Percentiles rank a stretch among this genome's conserved stretches.
Evolutionary conservation across 345 rosid genomes (phyloP).

Genomic region (Salix exigua): DNA sequence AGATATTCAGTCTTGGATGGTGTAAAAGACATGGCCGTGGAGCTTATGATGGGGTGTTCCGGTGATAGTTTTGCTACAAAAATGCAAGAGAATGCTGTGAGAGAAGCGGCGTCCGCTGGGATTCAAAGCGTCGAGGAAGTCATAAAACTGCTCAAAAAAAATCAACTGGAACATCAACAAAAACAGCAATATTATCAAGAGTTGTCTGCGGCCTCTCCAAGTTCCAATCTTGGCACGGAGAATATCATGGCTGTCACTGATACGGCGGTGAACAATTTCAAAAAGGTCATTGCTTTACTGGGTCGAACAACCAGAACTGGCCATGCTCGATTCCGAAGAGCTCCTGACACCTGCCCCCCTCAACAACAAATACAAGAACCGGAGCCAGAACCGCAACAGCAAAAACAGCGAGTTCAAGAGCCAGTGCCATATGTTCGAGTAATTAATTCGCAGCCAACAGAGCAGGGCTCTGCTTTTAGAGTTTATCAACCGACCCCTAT

Average conservation of each 20-base stretch:
- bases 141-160: slow-evolving; percentile 46
- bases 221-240: slow-evolving; percentile 15
- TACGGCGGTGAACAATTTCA: slow-evolving; percentile 68
- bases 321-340: slow-evolving; percentile 85
- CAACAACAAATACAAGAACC: slow-evolving; percentile 15
- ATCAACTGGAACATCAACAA: slow-evolving; percentile 27
- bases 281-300: slow-evolving; percentile 65
- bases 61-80: slow-evolving; percentile 33
- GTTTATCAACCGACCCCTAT: slow-evolving; percentile 66
- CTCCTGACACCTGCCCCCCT: slow-evolving; percentile 24
- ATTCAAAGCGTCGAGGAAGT: slow-evolving; percentile 77
- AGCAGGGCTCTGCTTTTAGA: slow-evolving; percentile 57
- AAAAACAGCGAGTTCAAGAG: slow-evolving; percentile 17
- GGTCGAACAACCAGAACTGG: slow-evolving; percentile 64
- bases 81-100: slow-evolving; percentile 53
- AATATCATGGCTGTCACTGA: slow-evolving; percentile 62
- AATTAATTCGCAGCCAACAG: slow-evolving; percentile 12
- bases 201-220: slow-evolving; percentile 13
- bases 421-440: slow-evolving; percentile 12
- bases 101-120: slow-evolving; percentile 76
- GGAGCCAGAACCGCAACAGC: background rate
- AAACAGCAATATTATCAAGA: slow-evolving; percentile 12
- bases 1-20: slow-evolving; percentile 12
- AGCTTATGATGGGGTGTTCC: slow-evolving; percentile 52
- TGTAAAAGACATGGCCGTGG: slow-evolving; percentile 52